Evolutionary conservation across 768 basidiomycete species (phyloP), one percentile per base, ranked within the genome.

Genomic region (Mycena capillaripes): DNA sequence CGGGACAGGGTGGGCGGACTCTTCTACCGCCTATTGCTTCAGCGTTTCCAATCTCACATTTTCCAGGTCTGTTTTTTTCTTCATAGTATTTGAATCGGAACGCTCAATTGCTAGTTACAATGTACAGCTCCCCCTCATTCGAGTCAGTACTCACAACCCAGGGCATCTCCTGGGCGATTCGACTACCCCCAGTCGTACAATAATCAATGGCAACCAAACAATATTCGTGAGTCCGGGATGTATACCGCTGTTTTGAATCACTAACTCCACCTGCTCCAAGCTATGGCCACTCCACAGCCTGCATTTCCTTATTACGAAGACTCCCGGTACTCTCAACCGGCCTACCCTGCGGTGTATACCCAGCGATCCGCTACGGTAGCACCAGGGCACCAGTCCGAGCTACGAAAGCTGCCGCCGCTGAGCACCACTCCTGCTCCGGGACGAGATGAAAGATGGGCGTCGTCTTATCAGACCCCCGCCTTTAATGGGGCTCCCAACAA

Each of bases 1-100:
- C 89, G 84, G 90, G 91, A 88, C 93, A 93, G 91, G 93, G 93
- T 94, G 92, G 92, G 93, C 91, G 93, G 90, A 90, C 91, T 87
- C 89, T 93, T 87, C 90, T 93, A 83, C 93, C 93, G 91, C 91
- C 93, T 90, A 86, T 94, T 89, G 89, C 90, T 90, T 87, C 91
- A 84, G 89, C 90, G 79, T 92, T 93, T 92, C 92, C 92, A 92
- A 91, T 90, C 91, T 93, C 91, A 92, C 92, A 88, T 90, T 92
- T 91, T 92, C 89, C 93, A 94, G 93, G 93, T 94, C 90, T 89
- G 93, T 93, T 88, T 83, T 88, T 83, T 83, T 84, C 87, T 80
- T 84, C 86, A 79, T 87, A 82, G 84, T 88, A 82, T 88, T 82
- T 79, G 78, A 76, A 79, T 80, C 82, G 79, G 87, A 85, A 85